phyloP scores from a whole-genome alignment of 164 flowering plant species.

The Sextonia rubra region DNA sequence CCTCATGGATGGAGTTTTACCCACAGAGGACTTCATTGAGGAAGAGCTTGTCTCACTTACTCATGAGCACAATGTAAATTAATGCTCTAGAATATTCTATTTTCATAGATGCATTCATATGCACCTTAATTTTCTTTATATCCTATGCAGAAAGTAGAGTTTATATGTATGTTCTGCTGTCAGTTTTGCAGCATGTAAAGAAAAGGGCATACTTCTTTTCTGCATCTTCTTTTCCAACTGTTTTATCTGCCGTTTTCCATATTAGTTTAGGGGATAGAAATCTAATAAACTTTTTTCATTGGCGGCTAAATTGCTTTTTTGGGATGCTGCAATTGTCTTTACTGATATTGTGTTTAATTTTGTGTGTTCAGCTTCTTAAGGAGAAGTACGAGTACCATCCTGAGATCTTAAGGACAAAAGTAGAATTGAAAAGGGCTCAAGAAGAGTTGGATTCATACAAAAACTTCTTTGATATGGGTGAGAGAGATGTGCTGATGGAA shows the following conservation, averaged over 20 bases:
- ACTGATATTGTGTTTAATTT: background rate
- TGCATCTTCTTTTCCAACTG: too few species aligned
- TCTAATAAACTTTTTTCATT: too few species aligned
- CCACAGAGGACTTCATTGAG: constrained; percentile 81
- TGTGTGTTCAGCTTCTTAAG: constrained; percentile 57
- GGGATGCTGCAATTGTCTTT: background rate
- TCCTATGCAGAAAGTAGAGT: background rate
- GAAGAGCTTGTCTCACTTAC: constrained; percentile 68
- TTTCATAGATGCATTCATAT: background rate
- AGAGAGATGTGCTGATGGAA: constrained; percentile 86
- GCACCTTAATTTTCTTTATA: constrained; percentile 1
- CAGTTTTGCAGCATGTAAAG: too few species aligned
- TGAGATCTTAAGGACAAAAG: constrained; percentile 54
- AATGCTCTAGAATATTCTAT: background rate
- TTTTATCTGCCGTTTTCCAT: too few species aligned
- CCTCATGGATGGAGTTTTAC: constrained; percentile 93
- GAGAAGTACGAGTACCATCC: constrained; percentile 90
- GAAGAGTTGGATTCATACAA: constrained; percentile 68
- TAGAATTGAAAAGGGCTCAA: constrained; percentile 73
- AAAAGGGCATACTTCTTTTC: too few species aligned
- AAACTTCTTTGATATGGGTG: constrained; percentile 85
- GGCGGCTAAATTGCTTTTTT: too few species aligned
- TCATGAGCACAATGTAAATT: constrained; percentile 69
- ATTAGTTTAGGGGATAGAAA: too few species aligned
- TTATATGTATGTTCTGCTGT: background rate